These are phyloP conservation scores for Lachancea lanzarotensis DNA, from an alignment of 805 yeast species.

Conservation along the genomic window DNA sequence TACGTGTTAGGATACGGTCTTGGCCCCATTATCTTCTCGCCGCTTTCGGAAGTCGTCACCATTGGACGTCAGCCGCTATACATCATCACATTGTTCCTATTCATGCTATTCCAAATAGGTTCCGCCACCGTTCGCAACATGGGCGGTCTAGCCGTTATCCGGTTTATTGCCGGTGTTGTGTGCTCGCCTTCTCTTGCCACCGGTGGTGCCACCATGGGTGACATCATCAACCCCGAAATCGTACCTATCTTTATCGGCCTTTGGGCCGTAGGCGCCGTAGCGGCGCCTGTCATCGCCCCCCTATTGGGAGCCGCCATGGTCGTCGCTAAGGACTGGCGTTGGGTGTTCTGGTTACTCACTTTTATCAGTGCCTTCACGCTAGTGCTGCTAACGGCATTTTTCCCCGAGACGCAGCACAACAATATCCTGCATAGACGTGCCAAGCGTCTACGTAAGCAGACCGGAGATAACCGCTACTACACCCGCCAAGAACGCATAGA, in stretches of 20 bases:
- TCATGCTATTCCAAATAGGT: slow-evolving; percentile 49
- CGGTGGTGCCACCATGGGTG: slow-evolving; percentile 53
- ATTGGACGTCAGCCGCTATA: slow-evolving; percentile 50
- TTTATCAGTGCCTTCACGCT: slow-evolving; percentile 37
- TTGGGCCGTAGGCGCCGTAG: slow-evolving; percentile 50
- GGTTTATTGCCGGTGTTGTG: slow-evolving; percentile 49
- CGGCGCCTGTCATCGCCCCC: slow-evolving; percentile 54
- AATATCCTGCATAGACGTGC: slow-evolving; percentile 46
- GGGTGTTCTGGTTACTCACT: slow-evolving; percentile 47
- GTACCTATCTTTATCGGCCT: slow-evolving; percentile 42
- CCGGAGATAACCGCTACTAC: slow-evolving; percentile 42
- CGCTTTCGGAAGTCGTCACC: slow-evolving; percentile 49
- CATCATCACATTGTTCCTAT: slow-evolving; percentile 41
- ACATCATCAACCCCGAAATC: slow-evolving; percentile 38
- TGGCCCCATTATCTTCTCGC: slow-evolving; percentile 55
- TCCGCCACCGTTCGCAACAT: slow-evolving; percentile 46
- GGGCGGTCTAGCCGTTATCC: slow-evolving; percentile 43
- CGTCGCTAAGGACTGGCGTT: slow-evolving; percentile 45
- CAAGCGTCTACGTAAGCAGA: slow-evolving; percentile 38
- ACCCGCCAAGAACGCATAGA: slow-evolving; percentile 37
- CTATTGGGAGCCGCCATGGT: slow-evolving; percentile 47
- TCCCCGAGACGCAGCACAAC: slow-evolving; percentile 45
- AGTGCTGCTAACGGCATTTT: slow-evolving; percentile 34
- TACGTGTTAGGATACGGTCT: slow-evolving; percentile 57
- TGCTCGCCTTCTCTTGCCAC: slow-evolving; percentile 52